These are phyloP conservation scores for Bipolaris cookei DNA, from an alignment of 2,329 filamentous ascomycete species.

Conservation along the genomic window DNA sequence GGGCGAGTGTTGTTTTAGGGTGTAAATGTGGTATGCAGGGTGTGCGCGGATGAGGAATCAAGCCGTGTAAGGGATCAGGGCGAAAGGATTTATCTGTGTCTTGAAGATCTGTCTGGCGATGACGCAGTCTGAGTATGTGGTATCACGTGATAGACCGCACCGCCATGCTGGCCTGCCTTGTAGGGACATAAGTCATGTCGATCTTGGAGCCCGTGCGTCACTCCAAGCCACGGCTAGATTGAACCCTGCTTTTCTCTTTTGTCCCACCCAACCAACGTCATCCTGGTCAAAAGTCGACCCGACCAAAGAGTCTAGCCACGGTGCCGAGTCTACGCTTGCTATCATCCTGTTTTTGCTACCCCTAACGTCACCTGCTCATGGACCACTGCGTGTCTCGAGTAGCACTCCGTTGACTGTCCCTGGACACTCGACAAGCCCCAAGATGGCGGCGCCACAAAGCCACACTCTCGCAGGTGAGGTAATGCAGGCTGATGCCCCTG, in stretches of 20 bases:
- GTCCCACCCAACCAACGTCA: constrained; percentile 8
- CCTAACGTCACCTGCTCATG: background rate
- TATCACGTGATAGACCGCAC: constrained; percentile 3
- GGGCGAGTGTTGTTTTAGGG: background rate
- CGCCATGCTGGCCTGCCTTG: constrained; percentile 9
- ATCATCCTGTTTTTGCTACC: constrained; percentile 4
- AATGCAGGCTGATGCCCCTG: background rate
- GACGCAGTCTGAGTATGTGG: constrained; percentile 13
- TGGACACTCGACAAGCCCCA: background rate
- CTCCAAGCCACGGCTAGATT: constrained; percentile 3
- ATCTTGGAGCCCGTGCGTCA: constrained; percentile 9
- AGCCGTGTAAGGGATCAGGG: background rate
- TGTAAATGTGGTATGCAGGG: background rate
- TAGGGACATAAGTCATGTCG: constrained; percentile 7
- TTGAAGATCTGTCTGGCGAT: constrained; percentile 6
- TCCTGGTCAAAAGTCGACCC: background rate
- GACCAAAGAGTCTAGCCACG: background rate
- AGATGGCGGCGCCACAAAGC: background rate
- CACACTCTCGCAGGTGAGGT: constrained; percentile 1
- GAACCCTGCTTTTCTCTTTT: constrained; percentile 14
- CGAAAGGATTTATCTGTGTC: constrained; percentile 12
- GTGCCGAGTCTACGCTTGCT: constrained; percentile 7
- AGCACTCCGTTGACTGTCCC: background rate
- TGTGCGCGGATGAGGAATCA: background rate
- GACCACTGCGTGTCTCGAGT: background rate